These are phyloP conservation scores for Trematosphaeria pertusa DNA, from an alignment of 2,329 filamentous ascomycete species.

Conservation along the genomic window DNA sequence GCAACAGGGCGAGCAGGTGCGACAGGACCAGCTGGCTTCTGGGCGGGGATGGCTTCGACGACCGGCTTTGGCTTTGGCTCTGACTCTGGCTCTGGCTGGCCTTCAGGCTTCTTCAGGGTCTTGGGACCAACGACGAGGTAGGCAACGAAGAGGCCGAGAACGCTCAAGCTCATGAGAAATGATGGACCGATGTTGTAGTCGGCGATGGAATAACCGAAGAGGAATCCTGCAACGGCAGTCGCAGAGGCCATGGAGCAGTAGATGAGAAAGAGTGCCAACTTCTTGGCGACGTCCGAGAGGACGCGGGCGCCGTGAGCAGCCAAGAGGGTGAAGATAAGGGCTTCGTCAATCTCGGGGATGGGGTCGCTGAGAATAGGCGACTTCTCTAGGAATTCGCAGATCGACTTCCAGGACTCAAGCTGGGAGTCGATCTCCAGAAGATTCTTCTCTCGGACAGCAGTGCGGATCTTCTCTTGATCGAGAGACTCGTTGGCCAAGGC, in stretches of 20 bases:
- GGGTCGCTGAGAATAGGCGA: slow-evolving; percentile 23
- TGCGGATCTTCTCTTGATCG: slow-evolving; percentile 22
- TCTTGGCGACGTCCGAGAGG: neutral
- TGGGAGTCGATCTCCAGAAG: slow-evolving; percentile 34
- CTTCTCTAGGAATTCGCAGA: slow-evolving; percentile 37
- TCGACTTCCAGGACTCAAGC: slow-evolving; percentile 33
- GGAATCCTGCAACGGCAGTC: neutral
- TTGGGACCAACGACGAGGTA: neutral
- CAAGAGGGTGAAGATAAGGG: neutral
- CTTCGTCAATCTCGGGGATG: slow-evolving; percentile 28
- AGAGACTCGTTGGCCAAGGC: neutral
- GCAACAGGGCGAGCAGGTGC: no score
- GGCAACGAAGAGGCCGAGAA: neutral
- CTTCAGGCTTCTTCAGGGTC: neutral
- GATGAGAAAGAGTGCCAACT: neutral
- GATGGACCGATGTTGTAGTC: neutral
- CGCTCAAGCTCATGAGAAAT: neutral
- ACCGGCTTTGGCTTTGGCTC: neutral
- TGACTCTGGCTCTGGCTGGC: no score
- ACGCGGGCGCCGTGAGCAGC: neutral
- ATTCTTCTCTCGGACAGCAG: slow-evolving; percentile 25
- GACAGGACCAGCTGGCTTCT: neutral
- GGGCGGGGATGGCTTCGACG: neutral
- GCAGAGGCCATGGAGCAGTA: neutral
- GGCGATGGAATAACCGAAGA: neutral